Percentiles rank a stretch among this genome's conserved stretches.
These are phyloP conservation scores for Alternaria dauci DNA, from an alignment of 2,329 filamentous ascomycete genomes.

Conservation along the genomic window DNA sequence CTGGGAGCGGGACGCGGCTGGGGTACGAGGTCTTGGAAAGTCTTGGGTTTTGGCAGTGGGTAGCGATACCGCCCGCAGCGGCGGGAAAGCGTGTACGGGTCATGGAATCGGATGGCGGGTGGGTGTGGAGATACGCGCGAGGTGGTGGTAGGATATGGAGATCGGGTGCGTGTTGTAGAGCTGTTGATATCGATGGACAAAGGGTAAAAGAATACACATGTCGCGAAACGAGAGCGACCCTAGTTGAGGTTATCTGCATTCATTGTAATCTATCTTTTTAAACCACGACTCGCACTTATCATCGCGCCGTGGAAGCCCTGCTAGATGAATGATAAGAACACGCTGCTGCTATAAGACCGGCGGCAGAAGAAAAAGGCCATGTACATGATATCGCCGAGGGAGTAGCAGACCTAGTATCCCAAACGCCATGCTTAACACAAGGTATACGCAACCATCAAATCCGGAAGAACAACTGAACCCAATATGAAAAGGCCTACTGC, in stretches of 20 bases:
- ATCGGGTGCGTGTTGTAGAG: background rate
- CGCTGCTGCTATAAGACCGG: background rate
- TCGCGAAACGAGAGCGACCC: background rate
- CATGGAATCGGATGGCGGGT: background rate
- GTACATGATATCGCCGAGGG: conserved; percentile 7
- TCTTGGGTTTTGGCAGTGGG: conserved; percentile 2
- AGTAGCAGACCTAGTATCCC: conserved; percentile 17
- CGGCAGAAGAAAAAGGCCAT: conserved; percentile 4
- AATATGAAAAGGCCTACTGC: conserved; percentile 16
- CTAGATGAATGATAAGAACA: background rate
- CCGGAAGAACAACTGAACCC: conserved; percentile 7
- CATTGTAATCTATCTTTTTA: conserved; percentile 4
- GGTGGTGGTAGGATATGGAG: background rate
- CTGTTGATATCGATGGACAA: background rate
- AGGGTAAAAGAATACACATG: background rate
- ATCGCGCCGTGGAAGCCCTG: conserved; percentile 5
- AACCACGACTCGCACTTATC: conserved; percentile 11
- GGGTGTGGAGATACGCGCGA: background rate
- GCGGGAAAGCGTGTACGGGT: background rate
- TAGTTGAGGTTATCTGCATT: conserved; percentile 9
- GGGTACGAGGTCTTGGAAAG: conserved; percentile 2
- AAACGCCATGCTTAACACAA: conserved; percentile 32
- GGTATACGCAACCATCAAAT: conserved; percentile 7
- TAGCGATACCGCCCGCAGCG: background rate
- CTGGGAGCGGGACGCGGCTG: background rate